Evolutionary conservation across 2,329 filamentous ascomycete species (phyloP).

Genomic region (Pezicula radicicola): DNA sequence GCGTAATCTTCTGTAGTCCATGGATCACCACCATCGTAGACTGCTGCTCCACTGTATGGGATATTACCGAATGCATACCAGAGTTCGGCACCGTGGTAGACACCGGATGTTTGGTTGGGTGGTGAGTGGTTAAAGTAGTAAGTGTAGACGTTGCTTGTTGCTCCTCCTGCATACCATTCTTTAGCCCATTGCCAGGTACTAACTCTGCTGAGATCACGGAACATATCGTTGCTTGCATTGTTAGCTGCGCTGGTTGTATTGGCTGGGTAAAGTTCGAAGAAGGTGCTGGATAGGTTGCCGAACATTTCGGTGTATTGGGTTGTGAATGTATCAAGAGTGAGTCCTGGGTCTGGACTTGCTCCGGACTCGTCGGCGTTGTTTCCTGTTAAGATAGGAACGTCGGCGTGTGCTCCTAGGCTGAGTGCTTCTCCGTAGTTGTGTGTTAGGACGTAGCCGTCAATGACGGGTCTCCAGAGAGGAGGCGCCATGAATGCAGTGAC

Average conservation of each 20-base stretch:
- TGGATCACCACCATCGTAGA: conserved; percentile 17
- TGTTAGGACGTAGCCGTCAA: conserved; percentile 24
- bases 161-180: conserved; percentile 22
- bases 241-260: conserved; percentile 14
- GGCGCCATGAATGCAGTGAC: conserved; percentile 12
- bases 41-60: conserved; percentile 5
- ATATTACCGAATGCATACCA: conserved; percentile 28
- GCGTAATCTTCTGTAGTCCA: conserved; percentile 22
- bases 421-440: conserved; percentile 20
- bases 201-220: conserved; percentile 21
- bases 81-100: conserved; percentile 26
- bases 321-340: conserved; percentile 13
- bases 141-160: conserved; percentile 22
- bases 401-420: conserved; percentile 12
- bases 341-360: conserved; percentile 8
- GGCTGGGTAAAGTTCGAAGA: conserved; percentile 21
- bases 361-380: conserved; percentile 24
- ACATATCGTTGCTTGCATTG: conserved; percentile 18
- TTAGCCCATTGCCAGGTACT: conserved; percentile 23
- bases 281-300: conserved; percentile 11
- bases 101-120: conserved; percentile 15
- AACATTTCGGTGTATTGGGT: conserved; percentile 17
- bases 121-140: conserved; percentile 26
- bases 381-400: conserved; percentile 26
- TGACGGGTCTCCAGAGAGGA: conserved; percentile 20